These are phyloP conservation scores for Kwoniella dejecticola DNA, from an alignment of 768 basidiomycete genomes.

Conservation along the genomic window DNA sequence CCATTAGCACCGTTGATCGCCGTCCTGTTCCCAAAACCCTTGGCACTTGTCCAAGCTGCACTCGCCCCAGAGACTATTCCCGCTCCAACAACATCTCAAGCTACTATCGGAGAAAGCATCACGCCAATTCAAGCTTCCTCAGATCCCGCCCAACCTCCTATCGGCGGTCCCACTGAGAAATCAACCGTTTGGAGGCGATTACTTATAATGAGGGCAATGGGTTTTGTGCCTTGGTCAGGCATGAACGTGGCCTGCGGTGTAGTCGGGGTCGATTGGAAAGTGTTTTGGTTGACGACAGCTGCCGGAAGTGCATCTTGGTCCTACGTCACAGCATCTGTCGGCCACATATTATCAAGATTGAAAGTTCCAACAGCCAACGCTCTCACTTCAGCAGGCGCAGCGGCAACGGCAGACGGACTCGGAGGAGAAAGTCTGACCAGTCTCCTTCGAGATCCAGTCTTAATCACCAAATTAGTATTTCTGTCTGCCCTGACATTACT, in stretches of 20 bases:
- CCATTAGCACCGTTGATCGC: slow-evolving; percentile 83
- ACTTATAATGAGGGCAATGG: slow-evolving; percentile 82
- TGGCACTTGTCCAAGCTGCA: slow-evolving; percentile 79
- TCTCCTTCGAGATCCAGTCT: slow-evolving; percentile 77
- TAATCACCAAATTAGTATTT: slow-evolving; percentile 78
- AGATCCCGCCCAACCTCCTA: slow-evolving; percentile 23
- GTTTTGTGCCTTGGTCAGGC: slow-evolving; percentile 94
- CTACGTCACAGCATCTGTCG: slow-evolving; percentile 52
- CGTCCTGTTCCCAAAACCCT: slow-evolving; percentile 76
- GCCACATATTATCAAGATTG: slow-evolving; percentile 42
- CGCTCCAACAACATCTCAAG: slow-evolving; percentile 30
- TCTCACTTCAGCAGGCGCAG: neutral
- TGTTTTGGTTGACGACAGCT: slow-evolving; percentile 55
- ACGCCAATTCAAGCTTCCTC: slow-evolving; percentile 36
- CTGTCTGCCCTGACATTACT: slow-evolving; percentile 81
- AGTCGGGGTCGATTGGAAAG: slow-evolving; percentile 66
- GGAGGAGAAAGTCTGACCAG: slow-evolving; percentile 72
- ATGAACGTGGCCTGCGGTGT: slow-evolving; percentile 97
- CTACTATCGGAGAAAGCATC: slow-evolving; percentile 9
- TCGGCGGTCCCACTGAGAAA: slow-evolving; percentile 25
- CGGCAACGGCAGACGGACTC: neutral
- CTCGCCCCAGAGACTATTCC: slow-evolving; percentile 61
- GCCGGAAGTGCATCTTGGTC: slow-evolving; percentile 56
- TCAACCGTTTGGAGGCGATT: slow-evolving; percentile 73
- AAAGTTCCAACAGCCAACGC: slow-evolving; percentile 29